These are phyloP conservation scores for Laburnicola sp. DNA, from an alignment of 2,329 filamentous ascomycete genomes.

Conservation along the genomic window DNA sequence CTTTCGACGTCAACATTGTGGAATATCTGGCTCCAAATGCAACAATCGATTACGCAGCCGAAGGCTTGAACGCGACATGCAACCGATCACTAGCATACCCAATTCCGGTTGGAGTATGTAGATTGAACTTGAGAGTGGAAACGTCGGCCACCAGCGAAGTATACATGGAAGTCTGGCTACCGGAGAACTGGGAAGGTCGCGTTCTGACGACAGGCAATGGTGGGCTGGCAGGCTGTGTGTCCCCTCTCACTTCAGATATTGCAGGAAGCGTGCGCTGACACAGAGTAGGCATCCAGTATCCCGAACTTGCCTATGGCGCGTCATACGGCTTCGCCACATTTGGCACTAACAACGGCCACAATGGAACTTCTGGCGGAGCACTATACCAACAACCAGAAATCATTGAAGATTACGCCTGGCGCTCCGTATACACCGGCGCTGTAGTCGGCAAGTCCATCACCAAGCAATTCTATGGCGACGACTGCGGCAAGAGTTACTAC, in stretches of 20 bases:
- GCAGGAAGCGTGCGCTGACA: slow-evolving; percentile 24
- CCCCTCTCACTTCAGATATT: not conserved
- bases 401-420: slow-evolving; percentile 52
- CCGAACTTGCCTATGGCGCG: slow-evolving; percentile 38
- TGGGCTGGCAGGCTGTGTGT: slow-evolving; percentile 41
- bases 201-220: slow-evolving; percentile 42
- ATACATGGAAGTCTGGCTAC: slow-evolving; percentile 45
- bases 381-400: slow-evolving; percentile 50
- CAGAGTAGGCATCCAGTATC: slow-evolving; percentile 38
- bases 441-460: slow-evolving; percentile 48
- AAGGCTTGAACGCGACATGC: slow-evolving; percentile 15
- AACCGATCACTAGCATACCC: not conserved
- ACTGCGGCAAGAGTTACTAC: slow-evolving; percentile 47
- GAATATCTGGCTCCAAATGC: slow-evolving; percentile 13
- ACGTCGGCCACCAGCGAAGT: slow-evolving; percentile 26
- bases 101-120: slow-evolving; percentile 37
- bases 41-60: slow-evolving; percentile 10
- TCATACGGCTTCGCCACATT: slow-evolving; percentile 41
- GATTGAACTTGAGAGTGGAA: slow-evolving; percentile 37
- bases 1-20: slow-evolving; percentile 12
- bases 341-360: slow-evolving; percentile 43
- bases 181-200: slow-evolving; percentile 41
- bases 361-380: slow-evolving; percentile 44
- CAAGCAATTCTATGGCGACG: slow-evolving; percentile 46
- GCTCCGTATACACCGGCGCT: slow-evolving; percentile 36